A percentile compares a stretch with the other conserved stretches of the same genome.
These are phyloP conservation scores for Kazachstania viticola DNA, from an alignment of 805 yeast species.

Conservation along the genomic window DNA sequence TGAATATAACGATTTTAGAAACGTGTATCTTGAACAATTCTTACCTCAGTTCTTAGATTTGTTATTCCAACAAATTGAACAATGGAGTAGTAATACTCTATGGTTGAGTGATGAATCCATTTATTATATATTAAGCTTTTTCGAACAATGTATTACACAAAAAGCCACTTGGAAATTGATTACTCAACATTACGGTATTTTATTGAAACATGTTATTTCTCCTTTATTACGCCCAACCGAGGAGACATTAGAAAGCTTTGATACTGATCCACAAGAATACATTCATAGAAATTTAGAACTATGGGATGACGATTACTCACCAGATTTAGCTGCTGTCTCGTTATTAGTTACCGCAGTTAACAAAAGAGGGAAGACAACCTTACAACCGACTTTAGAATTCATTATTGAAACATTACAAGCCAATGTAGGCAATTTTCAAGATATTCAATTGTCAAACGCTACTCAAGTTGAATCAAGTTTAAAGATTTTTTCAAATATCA, in stretches of 20 bases:
- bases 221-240: constrained; percentile 66
- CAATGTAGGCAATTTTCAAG: constrained; percentile 10
- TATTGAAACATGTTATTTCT: constrained; percentile 61
- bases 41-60: constrained; percentile 64
- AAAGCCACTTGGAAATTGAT: constrained; percentile 57
- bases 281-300: constrained; percentile 61
- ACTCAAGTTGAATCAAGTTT: constrained; percentile 69
- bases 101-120: constrained; percentile 65
- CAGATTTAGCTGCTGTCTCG: constrained; percentile 71
- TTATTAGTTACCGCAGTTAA: constrained; percentile 62
- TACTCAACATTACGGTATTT: constrained; percentile 49
- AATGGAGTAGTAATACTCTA: constrained; percentile 52
- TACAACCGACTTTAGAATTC: constrained; percentile 51
- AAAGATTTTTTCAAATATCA: constrained; percentile 64
- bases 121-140: constrained; percentile 51
- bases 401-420: constrained; percentile 38
- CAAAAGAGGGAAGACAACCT: constrained; percentile 48
- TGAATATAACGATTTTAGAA: constrained; percentile 50
- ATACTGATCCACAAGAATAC: constrained; percentile 81
- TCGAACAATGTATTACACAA: constrained; percentile 48
- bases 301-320: constrained; percentile 48
- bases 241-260: constrained; percentile 60
- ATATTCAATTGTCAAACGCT: constrained; percentile 36
- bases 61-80: constrained; percentile 53
- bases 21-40: constrained; percentile 41